These are phyloP conservation scores for Sarcocystis neurona DNA, from an alignment of 169 alveolate genomes.

Conservation along the genomic window DNA sequence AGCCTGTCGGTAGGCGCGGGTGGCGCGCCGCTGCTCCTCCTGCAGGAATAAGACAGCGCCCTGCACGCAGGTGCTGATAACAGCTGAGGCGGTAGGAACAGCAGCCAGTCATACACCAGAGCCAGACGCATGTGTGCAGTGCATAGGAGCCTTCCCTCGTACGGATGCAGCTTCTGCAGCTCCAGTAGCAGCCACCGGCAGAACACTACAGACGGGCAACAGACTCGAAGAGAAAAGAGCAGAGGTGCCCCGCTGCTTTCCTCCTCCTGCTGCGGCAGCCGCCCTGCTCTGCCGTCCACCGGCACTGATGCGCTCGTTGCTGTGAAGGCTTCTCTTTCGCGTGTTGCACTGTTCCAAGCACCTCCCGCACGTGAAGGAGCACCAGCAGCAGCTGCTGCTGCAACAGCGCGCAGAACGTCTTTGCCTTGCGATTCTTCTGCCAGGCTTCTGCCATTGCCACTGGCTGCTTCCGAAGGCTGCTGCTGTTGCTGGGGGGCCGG, in stretches of 20 bases:
- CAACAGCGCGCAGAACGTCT: too few relatives aligned
- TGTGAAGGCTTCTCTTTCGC: too few relatives aligned
- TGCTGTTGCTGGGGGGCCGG: too few relatives aligned
- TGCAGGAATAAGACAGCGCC: not conserved
- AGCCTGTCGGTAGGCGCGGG: not conserved
- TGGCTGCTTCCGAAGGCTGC: too few relatives aligned
- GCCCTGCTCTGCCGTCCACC: too few relatives aligned
- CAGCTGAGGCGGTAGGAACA: constrained; percentile 20
- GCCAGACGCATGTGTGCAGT: constrained; percentile 27
- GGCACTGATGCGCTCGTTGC: too few relatives aligned
- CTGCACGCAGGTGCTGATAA: not conserved
- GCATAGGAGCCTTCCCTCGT: not conserved
- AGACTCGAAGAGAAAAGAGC: not conserved
- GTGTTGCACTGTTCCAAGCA: too few relatives aligned
- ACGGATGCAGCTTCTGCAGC: not conserved
- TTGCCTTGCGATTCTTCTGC: too few relatives aligned
- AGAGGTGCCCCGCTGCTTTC: not conserved
- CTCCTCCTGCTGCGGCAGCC: not conserved
- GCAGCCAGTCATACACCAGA: constrained; percentile 5
- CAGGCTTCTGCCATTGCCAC: too few relatives aligned
- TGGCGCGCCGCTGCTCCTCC: not conserved
- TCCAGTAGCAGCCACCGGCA: not conserved
- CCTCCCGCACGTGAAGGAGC: too few relatives aligned
- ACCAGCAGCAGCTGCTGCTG: too few relatives aligned
- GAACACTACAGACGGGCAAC: constrained; percentile 9